phyloP scores from a whole-genome alignment of 1,284 basidiomycete genomes.

The Schizophyllum commune region DNA sequence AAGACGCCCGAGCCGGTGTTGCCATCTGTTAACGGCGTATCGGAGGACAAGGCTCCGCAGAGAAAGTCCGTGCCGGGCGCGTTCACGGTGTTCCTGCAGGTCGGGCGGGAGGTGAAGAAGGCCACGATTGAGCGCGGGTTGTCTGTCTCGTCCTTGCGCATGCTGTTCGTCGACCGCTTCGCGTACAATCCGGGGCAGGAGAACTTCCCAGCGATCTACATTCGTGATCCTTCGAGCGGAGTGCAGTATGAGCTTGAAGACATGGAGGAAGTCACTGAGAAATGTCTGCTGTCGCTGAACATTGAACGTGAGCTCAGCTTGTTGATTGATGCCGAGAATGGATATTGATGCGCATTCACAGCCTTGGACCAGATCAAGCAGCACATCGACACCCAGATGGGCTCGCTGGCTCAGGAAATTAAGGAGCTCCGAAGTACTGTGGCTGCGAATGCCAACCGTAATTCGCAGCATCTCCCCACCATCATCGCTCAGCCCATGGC shows the following conservation, averaged over 20 bases:
- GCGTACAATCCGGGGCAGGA: conserved; percentile 90
- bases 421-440: conserved; percentile 81
- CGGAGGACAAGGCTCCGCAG: conserved; percentile 7
- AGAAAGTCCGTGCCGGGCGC: conserved; percentile 21
- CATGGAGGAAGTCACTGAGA: conserved; percentile 87
- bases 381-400: conserved; percentile 90
- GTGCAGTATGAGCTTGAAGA: conserved; percentile 96
- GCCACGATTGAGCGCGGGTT: conserved; percentile 64
- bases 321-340: conserved; percentile 1
- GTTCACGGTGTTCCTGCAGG: conserved; percentile 80
- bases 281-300: conserved; percentile 84
- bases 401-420: conserved; percentile 80
- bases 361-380: conserved; percentile 98
- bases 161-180: conserved; percentile 94
- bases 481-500: conserved; percentile 49
- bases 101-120: conserved; percentile 91
- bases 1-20: conserved; percentile 27
- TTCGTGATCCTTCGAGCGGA: conserved; percentile 85
- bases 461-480: conserved; percentile 29
- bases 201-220: conserved; percentile 94
- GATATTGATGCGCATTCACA: conserved; percentile 24
- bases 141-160: conserved; percentile 66
- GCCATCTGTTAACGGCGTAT: conserved; percentile 14
- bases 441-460: conserved; percentile 37
- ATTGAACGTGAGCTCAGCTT: conserved; percentile 79